Conservation (phyloP, 495 filamentous ascomycete species). For the Penicillium cinerascens region DNA sequence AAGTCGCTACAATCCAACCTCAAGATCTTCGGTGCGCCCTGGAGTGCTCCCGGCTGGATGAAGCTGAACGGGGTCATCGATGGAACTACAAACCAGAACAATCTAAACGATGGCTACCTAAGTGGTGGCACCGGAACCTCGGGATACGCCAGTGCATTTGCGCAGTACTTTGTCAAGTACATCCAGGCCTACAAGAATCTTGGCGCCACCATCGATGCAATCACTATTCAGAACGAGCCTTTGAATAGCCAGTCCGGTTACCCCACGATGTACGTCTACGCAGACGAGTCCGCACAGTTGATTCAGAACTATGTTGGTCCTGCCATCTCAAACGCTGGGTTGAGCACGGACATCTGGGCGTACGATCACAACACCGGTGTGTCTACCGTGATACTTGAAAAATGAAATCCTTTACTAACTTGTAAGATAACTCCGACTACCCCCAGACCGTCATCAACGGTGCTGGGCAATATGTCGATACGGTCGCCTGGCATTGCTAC, state of each 20-base stretch:
- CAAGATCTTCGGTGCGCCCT: slow-evolving; percentile 49
- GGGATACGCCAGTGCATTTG: slow-evolving; percentile 42
- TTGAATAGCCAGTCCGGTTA: slow-evolving; percentile 51
- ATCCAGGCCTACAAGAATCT: slow-evolving; percentile 45
- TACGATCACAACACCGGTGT: slow-evolving; percentile 57
- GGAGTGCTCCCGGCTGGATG: slow-evolving; percentile 58
- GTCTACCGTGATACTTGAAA: background rate
- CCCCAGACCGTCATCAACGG: slow-evolving; percentile 45
- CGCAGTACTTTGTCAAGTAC: slow-evolving; percentile 56
- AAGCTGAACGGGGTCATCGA: slow-evolving; percentile 50
- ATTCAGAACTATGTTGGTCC: slow-evolving; percentile 50
- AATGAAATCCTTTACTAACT: background rate
- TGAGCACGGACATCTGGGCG: slow-evolving; percentile 49
- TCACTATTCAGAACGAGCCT: slow-evolving; percentile 58
- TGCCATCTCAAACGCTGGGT: slow-evolving; percentile 36
- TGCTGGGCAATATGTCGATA: slow-evolving; percentile 41
- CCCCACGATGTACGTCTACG: slow-evolving; percentile 53
- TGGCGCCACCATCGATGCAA: slow-evolving; percentile 48
- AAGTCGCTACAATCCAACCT: slow-evolving; percentile 35
- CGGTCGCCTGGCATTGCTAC: slow-evolving; percentile 58
- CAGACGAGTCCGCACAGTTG: slow-evolving; percentile 44
- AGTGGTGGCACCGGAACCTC: slow-evolving; percentile 20
- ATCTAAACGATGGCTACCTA: slow-evolving; percentile 43
- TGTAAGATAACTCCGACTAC: slow-evolving; percentile 35
- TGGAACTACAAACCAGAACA: slow-evolving; percentile 47